Conservation (phyloP, 345 rosid genomes). For the Iberis pinnata region DNA sequence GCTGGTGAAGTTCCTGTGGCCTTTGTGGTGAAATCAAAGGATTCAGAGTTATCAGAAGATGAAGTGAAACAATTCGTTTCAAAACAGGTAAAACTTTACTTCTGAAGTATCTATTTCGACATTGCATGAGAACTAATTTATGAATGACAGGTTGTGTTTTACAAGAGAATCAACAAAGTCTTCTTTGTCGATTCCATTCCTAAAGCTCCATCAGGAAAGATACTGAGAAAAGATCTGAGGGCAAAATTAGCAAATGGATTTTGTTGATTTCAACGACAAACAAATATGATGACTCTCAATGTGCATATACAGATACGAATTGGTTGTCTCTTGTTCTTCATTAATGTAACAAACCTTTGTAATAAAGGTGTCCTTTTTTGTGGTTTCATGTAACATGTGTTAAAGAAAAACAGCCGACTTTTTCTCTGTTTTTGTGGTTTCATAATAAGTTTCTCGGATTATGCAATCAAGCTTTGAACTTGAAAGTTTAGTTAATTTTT, state of each 20-base stretch:
- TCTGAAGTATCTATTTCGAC: not conserved
- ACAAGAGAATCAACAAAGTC: slow-evolving; percentile 64
- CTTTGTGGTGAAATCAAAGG: slow-evolving; percentile 50
- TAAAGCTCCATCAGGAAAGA: slow-evolving; percentile 79
- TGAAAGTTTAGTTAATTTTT: not conserved
- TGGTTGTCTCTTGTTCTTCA: slow-evolving; percentile 8
- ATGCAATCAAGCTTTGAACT: not conserved
- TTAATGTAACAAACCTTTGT: slow-evolving; percentile 20
- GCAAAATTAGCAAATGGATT: slow-evolving; percentile 42
- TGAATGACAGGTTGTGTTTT: slow-evolving; percentile 58
- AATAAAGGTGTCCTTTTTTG: slow-evolving; percentile 11
- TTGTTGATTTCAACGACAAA: not conserved
- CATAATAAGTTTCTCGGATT: too few species aligned
- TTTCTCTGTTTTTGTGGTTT: too few species aligned
- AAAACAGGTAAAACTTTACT: slow-evolving; percentile 40
- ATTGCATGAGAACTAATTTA: not conserved
- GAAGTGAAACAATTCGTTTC: slow-evolving; percentile 58
- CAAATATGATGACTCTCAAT: slow-evolving; percentile 14
- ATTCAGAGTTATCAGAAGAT: slow-evolving; percentile 45
- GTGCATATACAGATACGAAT: slow-evolving; percentile 24
- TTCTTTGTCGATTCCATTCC: slow-evolving; percentile 67
- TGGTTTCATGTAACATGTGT: slow-evolving; percentile 21
- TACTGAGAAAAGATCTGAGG: slow-evolving; percentile 68
- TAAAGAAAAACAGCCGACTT: slow-evolving; percentile 13
- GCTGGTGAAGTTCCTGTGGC: slow-evolving; percentile 76